phyloP scores from a whole-genome alignment of 2,329 filamentous ascomycete species.

The Penicillium thymicola region DNA sequence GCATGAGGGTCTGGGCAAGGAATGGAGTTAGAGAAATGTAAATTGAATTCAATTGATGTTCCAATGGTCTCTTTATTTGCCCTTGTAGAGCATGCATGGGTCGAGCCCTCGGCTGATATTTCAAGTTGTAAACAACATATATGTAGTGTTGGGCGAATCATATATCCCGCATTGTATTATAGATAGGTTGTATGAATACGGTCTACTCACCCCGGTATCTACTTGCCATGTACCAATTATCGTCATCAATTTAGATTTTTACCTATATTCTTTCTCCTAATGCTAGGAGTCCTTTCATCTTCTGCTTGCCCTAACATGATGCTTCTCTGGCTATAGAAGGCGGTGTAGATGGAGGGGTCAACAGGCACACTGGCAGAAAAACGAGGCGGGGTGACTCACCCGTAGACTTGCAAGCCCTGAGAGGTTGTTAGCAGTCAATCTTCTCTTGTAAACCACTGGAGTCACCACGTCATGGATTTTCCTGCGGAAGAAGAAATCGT shows the following conservation, averaged over 20 bases:
- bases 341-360: constrained; percentile 16
- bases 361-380: constrained; percentile 21
- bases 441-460: constrained; percentile 26
- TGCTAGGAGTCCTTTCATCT: not conserved
- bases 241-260: too few relatives aligned
- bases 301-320: not conserved
- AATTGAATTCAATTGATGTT: constrained; percentile 6
- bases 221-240: not conserved
- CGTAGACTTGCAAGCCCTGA: not conserved
- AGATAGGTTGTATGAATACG: too few relatives aligned
- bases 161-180: not conserved
- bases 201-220: too few relatives aligned
- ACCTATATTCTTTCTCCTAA: not conserved
- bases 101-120: not conserved
- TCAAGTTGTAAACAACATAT: not conserved
- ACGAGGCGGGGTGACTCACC: constrained; percentile 26
- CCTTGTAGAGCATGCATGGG: not conserved
- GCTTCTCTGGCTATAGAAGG: constrained; percentile 1
- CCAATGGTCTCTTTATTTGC: not conserved
- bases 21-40: constrained; percentile 11
- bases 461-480: constrained; percentile 80
- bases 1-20: not conserved
- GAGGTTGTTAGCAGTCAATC: constrained; percentile 23
- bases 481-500: constrained; percentile 84
- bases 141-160: not conserved